These are phyloP conservation scores for Sporothrix protearum DNA, from an alignment of 2,329 filamentous ascomycete genomes.

Conservation along the genomic window DNA sequence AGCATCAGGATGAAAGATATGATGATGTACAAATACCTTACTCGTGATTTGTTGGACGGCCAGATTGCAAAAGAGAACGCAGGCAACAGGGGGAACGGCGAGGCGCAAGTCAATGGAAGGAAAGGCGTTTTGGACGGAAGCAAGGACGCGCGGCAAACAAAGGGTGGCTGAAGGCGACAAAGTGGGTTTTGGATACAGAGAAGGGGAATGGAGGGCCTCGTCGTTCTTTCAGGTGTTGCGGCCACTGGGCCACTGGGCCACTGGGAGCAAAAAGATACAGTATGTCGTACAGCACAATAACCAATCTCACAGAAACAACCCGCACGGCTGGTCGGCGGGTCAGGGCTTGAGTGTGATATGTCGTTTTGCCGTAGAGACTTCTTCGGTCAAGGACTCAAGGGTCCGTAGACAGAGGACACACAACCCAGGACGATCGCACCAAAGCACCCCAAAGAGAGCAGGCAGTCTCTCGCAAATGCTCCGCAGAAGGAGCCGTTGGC, in stretches of 20 bases:
- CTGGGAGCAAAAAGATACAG: neutral
- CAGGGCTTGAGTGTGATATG: neutral
- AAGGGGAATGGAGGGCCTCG: neutral
- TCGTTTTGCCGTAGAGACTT: neutral
- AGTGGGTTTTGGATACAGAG: neutral
- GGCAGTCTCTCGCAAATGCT: neutral
- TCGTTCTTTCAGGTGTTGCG: too few relatives aligned
- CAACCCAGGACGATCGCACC: neutral
- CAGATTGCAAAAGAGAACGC: neutral
- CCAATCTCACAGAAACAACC: neutral
- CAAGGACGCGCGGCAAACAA: conserved; percentile 9
- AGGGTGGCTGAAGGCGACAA: neutral
- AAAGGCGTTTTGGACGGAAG: neutral
- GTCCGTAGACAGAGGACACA: too few relatives aligned
- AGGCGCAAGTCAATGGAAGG: neutral
- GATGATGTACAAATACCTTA: neutral
- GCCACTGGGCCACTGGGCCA: too few relatives aligned
- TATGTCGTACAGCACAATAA: too few relatives aligned
- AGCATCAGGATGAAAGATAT: neutral
- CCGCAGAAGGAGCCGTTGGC: neutral
- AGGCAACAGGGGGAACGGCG: neutral
- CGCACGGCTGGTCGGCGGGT: conserved; percentile 9
- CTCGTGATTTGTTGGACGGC: neutral
- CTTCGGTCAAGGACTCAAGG: too few relatives aligned
- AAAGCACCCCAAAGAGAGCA: neutral